phyloP scores from a whole-genome alignment of 805 yeast species.

The Spathaspora sp. region DNA sequence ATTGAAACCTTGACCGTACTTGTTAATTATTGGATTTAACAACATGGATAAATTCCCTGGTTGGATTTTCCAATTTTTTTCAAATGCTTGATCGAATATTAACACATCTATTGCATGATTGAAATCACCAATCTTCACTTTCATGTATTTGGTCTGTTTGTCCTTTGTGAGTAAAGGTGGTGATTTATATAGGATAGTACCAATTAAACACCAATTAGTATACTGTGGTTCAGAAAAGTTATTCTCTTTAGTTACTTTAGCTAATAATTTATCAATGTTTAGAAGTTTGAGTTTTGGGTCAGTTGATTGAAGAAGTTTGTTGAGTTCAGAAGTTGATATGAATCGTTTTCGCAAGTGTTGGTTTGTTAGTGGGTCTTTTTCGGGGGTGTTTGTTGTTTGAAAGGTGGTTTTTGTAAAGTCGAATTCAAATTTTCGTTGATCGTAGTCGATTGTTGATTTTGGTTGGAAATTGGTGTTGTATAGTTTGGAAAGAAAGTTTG shows the following conservation, averaged over 20 bases:
- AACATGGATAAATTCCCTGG: slow-evolving; percentile 74
- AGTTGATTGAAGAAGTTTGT: slow-evolving; percentile 25
- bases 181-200: slow-evolving; percentile 58
- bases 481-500: slow-evolving; percentile 17
- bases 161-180: slow-evolving; percentile 44
- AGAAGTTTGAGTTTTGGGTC: slow-evolving; percentile 48
- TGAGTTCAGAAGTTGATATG: slow-evolving; percentile 32
- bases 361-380: slow-evolving; percentile 17
- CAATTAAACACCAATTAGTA: slow-evolving; percentile 78
- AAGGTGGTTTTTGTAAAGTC: slow-evolving; percentile 9
- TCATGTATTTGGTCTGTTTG: slow-evolving; percentile 48
- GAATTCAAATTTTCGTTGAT: slow-evolving; percentile 23
- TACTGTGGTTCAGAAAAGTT: slow-evolving; percentile 64
- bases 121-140: slow-evolving; percentile 66
- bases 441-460: slow-evolving; percentile 16
- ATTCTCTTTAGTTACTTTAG: slow-evolving; percentile 63
- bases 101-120: slow-evolving; percentile 54
- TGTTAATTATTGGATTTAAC: slow-evolving; percentile 64
- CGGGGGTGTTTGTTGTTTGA: slow-evolving; percentile 11
- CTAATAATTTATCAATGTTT: slow-evolving; percentile 55
- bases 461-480: slow-evolving; percentile 10
- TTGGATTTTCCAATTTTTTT: slow-evolving; percentile 67
- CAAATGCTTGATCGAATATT: slow-evolving; percentile 65
- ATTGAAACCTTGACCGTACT: slow-evolving; percentile 41
- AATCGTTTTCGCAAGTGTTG: slow-evolving; percentile 39